Percentiles rank a stretch among this genome's conserved stretches.
Conservation (phyloP, 306 rosid genomes). For the Cicer yamashitae region DNA sequence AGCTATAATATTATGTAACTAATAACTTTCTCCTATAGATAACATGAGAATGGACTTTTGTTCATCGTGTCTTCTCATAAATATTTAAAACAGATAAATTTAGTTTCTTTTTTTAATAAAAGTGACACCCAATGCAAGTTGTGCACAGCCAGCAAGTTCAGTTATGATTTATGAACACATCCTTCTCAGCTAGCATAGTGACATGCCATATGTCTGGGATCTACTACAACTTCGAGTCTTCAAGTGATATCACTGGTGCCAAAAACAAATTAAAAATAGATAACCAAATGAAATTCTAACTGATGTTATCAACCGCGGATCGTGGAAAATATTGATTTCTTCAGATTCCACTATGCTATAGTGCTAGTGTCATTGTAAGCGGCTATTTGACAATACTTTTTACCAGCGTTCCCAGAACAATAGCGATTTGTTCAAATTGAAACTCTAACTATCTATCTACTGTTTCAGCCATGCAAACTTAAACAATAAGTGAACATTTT, state of each 20-base stretch:
- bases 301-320: too few relatives aligned
- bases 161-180: slow-evolving; percentile 13
- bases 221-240: not conserved
- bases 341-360: too few relatives aligned
- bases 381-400: too few relatives aligned
- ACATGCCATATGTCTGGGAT: not conserved
- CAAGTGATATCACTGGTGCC: slow-evolving; percentile 10
- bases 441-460: not conserved
- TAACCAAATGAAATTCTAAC: not conserved
- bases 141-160: slow-evolving; percentile 1
- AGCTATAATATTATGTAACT: not conserved
- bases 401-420: too few relatives aligned
- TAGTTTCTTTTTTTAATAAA: not conserved
- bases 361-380: too few relatives aligned
- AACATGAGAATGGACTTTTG: not conserved
- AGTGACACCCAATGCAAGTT: not conserved
- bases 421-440: too few relatives aligned
- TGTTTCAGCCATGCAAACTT: slow-evolving; percentile 19
- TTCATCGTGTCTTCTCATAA: slow-evolving; percentile 18
- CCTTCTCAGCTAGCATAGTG: not conserved
- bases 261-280: slow-evolving; percentile 16
- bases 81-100: slow-evolving; percentile 8
- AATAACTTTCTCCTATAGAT: slow-evolving; percentile 5
- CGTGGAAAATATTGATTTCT: too few relatives aligned
- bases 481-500: not conserved